Base-by-base conservation (phyloP, 352 stramenopile genomes). In the Globisporangium barbulae region DNA sequence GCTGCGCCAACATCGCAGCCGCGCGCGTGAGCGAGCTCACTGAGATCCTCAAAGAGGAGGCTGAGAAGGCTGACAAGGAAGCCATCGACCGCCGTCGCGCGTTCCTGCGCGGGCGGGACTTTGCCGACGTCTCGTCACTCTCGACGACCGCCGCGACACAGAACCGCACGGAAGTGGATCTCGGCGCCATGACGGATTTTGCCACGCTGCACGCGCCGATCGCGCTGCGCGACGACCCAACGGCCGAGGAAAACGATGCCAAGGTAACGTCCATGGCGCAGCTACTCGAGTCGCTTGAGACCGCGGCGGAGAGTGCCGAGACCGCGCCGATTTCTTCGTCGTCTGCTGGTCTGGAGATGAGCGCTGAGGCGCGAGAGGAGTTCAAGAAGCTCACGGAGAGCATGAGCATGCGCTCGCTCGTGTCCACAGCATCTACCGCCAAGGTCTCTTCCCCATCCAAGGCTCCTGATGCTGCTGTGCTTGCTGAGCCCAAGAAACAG, bases 131-230 rank as follows among this genome's bases (percentile, higher is more conserved):
- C 49, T 88, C 83, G 53, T 85, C 70, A 22, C 68, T 84, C 1
- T 55, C 59, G 9, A 74, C 35, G 5, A 59, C 70, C 57, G 50
- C 59, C 39, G 66, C 31, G 19, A 68, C 68, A 35, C 70, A 80
- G 68, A 69, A 68, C 31, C 74, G 75, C 19, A 65, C 73, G 19
- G 67, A 86, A 55, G 72, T 94, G 48, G 85, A 94, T 70, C 62
- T 93, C 45, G 85, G 83, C n/a, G 75, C 80, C 6, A 89, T 93
- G 78, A 91, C 85, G n/a, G 83, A 94, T 55, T 94, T 89, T 55
- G 76, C 68, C 53, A 90, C 70, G 39, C 69, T 94, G 47, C 85
- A 94, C 67, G 81, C 81, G 22, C 83, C 83, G 4, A 92, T 94
- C 57, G 79, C 85, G 30, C 63, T 93, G 41, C 79, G 82, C 2